Evolutionary conservation across 2,329 filamentous ascomycete genomes (phyloP).

Genomic region (Lachnellula suecica): DNA sequence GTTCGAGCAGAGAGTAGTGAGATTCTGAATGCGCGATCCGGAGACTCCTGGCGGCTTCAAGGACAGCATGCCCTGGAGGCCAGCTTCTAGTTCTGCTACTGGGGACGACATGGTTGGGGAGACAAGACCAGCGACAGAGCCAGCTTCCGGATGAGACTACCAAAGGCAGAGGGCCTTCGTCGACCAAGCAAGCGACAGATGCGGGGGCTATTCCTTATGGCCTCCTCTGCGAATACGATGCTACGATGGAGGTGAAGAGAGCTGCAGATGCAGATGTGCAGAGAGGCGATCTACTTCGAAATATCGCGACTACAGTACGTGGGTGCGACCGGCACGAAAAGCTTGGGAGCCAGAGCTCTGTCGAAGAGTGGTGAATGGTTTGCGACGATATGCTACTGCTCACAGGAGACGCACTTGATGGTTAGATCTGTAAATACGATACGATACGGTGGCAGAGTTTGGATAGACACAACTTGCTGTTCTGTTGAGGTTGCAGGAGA

Average conservation of each 20-base stretch:
- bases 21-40: slow-evolving; percentile 82
- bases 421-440: background rate
- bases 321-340: slow-evolving; percentile 13
- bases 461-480: background rate
- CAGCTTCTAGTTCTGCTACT: slow-evolving; percentile 86
- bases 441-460: background rate
- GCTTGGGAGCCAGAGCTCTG: background rate
- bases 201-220: slow-evolving; percentile 23
- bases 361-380: background rate
- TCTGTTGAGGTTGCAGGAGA: background rate
- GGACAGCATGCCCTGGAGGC: slow-evolving; percentile 86
- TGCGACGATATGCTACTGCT: background rate
- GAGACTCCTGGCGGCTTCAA: slow-evolving; percentile 94
- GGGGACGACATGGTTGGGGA: slow-evolving; percentile 66
- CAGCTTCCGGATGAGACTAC: slow-evolving; percentile 4
- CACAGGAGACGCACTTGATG: background rate
- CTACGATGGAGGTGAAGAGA: slow-evolving; percentile 26
- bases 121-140: slow-evolving; percentile 11
- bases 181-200: slow-evolving; percentile 13
- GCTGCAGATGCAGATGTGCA: slow-evolving; percentile 15
- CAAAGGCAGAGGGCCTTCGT: background rate
- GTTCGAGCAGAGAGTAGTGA: slow-evolving; percentile 83
- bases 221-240: slow-evolving; percentile 21
- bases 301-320: slow-evolving; percentile 28
- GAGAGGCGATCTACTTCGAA: no score